phyloP scores from a whole-genome alignment of 257 asterid genomes.

The Primulina huaijiensis region DNA sequence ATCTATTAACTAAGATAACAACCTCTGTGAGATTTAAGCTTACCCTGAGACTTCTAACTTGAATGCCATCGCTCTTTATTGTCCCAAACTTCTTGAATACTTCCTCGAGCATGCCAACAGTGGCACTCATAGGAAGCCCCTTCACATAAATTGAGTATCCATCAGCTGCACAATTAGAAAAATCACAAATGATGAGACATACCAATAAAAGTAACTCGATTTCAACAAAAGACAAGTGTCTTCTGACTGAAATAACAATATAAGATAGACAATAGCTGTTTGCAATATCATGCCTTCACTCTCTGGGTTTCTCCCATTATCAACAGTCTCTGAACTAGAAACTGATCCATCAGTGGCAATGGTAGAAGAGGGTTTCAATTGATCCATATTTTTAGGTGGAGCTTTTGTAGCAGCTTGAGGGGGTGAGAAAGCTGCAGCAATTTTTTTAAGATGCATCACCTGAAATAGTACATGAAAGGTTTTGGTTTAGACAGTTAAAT shows the following conservation, averaged over 20 bases:
- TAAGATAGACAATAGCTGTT: background rate
- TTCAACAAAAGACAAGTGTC: constrained; percentile 11
- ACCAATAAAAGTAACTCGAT: background rate
- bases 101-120: constrained; percentile 57
- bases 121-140: constrained; percentile 83
- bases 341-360: constrained; percentile 42
- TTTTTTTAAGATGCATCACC: constrained; percentile 83
- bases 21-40: constrained; percentile 21
- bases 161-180: constrained; percentile 54
- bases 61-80: constrained; percentile 74
- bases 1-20: constrained; percentile 7
- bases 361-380: constrained; percentile 38
- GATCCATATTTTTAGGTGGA: constrained; percentile 47
- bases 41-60: constrained; percentile 84
- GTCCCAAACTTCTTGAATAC: constrained; percentile 79
- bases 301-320: constrained; percentile 57
- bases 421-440: constrained; percentile 28
- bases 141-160: constrained; percentile 77
- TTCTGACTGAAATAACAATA: background rate
- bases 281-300: constrained; percentile 56
- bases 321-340: constrained; percentile 47
- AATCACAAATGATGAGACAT: background rate
- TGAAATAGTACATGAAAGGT: constrained; percentile 26
- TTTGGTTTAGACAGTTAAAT: background rate
- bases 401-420: constrained; percentile 50